These are phyloP conservation scores for Ophiostoma ulmi DNA, from an alignment of 2,329 filamentous ascomycete genomes.

Conservation along the genomic window DNA sequence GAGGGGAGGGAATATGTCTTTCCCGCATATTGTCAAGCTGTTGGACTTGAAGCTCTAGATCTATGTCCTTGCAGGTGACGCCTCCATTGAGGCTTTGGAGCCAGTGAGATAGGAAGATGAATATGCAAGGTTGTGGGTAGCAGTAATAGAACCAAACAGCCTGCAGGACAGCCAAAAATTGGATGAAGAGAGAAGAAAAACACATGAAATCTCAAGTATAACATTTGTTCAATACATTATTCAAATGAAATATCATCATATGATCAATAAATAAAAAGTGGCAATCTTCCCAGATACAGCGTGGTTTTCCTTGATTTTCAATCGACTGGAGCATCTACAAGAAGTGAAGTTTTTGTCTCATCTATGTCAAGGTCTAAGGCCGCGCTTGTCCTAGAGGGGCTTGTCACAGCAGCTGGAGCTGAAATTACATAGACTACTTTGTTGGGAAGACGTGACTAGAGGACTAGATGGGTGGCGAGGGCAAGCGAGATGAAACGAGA, in stretches of 20 bases:
- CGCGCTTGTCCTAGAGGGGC: neutral
- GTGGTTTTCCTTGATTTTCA: neutral
- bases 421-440: neutral
- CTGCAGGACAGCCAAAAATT: neutral
- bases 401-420: neutral
- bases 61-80: neutral
- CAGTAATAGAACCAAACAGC: neutral
- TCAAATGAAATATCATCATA: too few species aligned
- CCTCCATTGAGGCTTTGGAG: neutral
- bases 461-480: neutral
- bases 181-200: neutral
- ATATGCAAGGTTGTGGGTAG: constrained; percentile 5
- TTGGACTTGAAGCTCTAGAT: neutral
- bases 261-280: neutral
- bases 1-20: neutral
- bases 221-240: neutral
- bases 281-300: neutral
- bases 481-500: neutral
- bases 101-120: neutral
- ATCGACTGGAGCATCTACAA: neutral
- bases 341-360: neutral
- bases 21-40: too few species aligned
- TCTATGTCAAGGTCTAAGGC: neutral
- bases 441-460: neutral
- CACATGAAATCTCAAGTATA: neutral